These are phyloP conservation scores for Globisporangium yorkense DNA, from an alignment of 352 stramenopile genomes.

Conservation along the genomic window DNA sequence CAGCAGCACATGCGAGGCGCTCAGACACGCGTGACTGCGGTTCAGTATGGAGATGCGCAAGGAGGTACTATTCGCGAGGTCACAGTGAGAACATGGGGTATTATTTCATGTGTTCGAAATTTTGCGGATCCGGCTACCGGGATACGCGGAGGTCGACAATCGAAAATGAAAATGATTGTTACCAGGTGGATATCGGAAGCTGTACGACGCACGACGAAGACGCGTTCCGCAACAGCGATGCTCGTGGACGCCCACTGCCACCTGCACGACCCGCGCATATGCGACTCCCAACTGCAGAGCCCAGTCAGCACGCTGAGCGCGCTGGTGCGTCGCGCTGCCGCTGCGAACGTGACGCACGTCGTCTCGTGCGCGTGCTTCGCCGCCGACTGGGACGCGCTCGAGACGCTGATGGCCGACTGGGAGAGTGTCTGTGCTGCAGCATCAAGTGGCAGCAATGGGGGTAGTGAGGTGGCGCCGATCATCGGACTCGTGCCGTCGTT, in stretches of 20 bases:
- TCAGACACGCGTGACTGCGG: neutral
- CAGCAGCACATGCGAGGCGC: neutral
- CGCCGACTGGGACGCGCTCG: slow-evolving; percentile 47
- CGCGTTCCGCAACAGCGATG: neutral
- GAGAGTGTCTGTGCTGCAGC: neutral
- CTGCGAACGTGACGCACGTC: slow-evolving; percentile 36
- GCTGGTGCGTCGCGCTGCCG: slow-evolving; percentile 31
- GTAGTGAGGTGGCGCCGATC: neutral
- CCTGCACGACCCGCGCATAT: slow-evolving; percentile 48
- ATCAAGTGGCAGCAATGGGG: neutral
- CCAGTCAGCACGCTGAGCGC: slow-evolving; percentile 11
- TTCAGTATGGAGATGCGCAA: neutral
- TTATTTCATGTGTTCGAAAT: neutral
- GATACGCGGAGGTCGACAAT: too few relatives aligned
- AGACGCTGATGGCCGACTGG: slow-evolving; percentile 25
- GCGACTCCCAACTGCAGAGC: neutral
- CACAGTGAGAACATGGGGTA: neutral
- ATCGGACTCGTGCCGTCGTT: slow-evolving; percentile 49
- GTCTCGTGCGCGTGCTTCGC: slow-evolving; percentile 61
- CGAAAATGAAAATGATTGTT: too few relatives aligned
- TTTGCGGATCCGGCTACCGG: too few relatives aligned
- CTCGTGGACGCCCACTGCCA: slow-evolving; percentile 69
- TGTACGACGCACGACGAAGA: neutral
- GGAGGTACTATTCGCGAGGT: too few relatives aligned
- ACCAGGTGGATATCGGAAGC: neutral